Percentiles rank a stretch among this genome's conserved stretches.
Evolutionary conservation across 768 basidiomycete genomes (phyloP).

Genomic region (Lepiota subincarnata): DNA sequence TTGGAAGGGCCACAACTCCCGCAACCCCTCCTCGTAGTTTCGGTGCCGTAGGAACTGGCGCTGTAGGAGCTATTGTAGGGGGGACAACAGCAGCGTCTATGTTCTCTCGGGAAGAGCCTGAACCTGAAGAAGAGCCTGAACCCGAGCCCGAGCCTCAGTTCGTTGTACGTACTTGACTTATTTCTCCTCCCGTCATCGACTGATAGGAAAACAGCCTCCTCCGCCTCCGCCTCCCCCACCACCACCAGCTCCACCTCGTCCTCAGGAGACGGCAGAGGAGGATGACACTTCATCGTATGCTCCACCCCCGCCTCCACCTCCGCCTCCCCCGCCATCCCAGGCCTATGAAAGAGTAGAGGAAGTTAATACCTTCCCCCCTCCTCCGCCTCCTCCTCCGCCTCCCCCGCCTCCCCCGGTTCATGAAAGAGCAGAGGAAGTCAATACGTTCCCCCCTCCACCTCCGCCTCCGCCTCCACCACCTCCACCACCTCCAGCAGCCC

Average conservation of each 20-base stretch:
- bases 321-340: conserved; percentile 30
- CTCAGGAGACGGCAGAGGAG: conserved; percentile 20
- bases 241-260: conserved; percentile 31
- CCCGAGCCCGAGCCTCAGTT: conserved; percentile 17
- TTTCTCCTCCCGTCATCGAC: conserved; percentile 1
- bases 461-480: conserved; percentile 34
- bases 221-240: conserved; percentile 35
- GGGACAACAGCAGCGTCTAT: conserved; percentile 22
- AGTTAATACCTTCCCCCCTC: conserved; percentile 27
- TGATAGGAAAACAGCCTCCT: conserved; percentile 21
- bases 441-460: conserved; percentile 27
- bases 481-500: conserved; percentile 38
- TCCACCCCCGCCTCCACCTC: conserved; percentile 32
- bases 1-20: conserved; percentile 38
- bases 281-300: conserved; percentile 3
- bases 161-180: conserved; percentile 17
- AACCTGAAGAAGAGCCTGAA: conserved; percentile 23
- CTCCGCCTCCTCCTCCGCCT: conserved; percentile 31
- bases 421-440: conserved; percentile 19
- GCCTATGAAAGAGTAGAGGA: conserved; percentile 22
- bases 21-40: conserved; percentile 38
- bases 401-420: conserved; percentile 26
- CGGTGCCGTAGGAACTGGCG: conserved; percentile 31
- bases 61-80: conserved; percentile 30
- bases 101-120: conserved; percentile 27